Conservation (phyloP, 805 yeast genomes). For the Lipomyces chichibuensis region DNA sequence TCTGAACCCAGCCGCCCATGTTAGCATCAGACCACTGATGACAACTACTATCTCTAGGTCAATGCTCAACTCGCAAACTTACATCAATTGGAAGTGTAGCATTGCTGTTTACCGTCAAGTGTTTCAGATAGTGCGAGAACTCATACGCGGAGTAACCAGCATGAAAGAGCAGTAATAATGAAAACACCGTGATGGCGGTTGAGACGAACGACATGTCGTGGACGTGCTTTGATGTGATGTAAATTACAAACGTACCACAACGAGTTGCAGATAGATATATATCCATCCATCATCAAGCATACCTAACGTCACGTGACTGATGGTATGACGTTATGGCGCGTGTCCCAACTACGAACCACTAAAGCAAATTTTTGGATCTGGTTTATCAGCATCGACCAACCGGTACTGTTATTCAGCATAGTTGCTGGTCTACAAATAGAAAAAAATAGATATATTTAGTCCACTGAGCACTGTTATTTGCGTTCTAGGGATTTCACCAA, state of each 20-base stretch:
- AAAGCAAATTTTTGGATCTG: background rate
- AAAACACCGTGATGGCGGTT: slow-evolving; percentile 10
- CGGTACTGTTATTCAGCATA: background rate
- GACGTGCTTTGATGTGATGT: background rate
- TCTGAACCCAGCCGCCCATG: slow-evolving; percentile 16
- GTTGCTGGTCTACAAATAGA: background rate
- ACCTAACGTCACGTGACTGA: background rate
- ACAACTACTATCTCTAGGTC: background rate
- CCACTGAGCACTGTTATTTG: background rate
- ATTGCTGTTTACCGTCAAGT: slow-evolving; percentile 13
- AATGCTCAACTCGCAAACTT: slow-evolving; percentile 5
- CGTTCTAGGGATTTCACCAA: background rate
- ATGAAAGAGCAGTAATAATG: slow-evolving; percentile 28
- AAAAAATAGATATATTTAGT: background rate
- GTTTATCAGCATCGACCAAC: background rate
- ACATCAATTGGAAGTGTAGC: slow-evolving; percentile 33
- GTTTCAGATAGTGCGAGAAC: slow-evolving; percentile 34
- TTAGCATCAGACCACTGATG: background rate
- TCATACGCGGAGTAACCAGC: slow-evolving; percentile 36
- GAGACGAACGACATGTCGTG: slow-evolving; percentile 21
- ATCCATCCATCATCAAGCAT: too few species aligned
- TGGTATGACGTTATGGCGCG: background rate
- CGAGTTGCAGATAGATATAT: background rate
- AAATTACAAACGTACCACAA: background rate
- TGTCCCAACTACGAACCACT: background rate